Conservation (phyloP, 2,329 filamentous ascomycete genomes). For the Cucurbitaria berberidis region DNA sequence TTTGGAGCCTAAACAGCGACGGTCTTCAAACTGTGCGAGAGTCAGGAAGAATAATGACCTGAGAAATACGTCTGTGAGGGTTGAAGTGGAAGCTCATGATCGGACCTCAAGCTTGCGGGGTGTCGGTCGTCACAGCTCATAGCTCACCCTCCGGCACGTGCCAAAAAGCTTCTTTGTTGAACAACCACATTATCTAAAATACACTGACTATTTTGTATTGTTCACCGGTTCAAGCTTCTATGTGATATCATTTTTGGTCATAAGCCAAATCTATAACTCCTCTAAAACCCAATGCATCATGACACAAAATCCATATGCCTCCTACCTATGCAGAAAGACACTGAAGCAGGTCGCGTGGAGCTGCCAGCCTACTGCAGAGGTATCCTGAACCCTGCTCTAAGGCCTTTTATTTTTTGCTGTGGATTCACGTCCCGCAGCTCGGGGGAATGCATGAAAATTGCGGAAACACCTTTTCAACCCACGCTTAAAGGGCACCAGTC, state of each 20-base stretch:
- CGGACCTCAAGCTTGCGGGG: conserved; percentile 25
- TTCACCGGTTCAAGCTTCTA: conserved; percentile 18
- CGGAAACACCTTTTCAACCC: conserved; percentile 16
- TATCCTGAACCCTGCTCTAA: conserved; percentile 39
- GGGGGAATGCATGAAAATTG: conserved; percentile 35
- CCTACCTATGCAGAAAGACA: conserved; percentile 36
- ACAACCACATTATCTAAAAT: background rate
- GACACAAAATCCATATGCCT: conserved; percentile 45
- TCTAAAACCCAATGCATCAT: conserved; percentile 49
- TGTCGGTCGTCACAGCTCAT: conserved; percentile 27
- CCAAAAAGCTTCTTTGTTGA: background rate
- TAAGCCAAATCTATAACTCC: conserved; percentile 47
- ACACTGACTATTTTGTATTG: background rate
- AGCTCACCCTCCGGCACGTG: conserved; percentile 20
- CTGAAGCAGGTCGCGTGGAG: conserved; percentile 44
- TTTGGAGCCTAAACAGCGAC: background rate
- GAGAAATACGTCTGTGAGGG: background rate
- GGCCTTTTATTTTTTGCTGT: conserved; percentile 38
- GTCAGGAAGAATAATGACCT: background rate
- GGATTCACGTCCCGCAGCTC: conserved; percentile 32
- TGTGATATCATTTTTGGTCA: conserved; percentile 43
- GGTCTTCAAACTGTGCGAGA: background rate
- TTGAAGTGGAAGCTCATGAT: conserved; percentile 10
- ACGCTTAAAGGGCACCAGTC: conserved; percentile 76
- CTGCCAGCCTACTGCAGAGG: conserved; percentile 42